These are phyloP conservation scores for Herpetospermum pedunculosum DNA, from an alignment of 306 rosid species.

Conservation along the genomic window DNA sequence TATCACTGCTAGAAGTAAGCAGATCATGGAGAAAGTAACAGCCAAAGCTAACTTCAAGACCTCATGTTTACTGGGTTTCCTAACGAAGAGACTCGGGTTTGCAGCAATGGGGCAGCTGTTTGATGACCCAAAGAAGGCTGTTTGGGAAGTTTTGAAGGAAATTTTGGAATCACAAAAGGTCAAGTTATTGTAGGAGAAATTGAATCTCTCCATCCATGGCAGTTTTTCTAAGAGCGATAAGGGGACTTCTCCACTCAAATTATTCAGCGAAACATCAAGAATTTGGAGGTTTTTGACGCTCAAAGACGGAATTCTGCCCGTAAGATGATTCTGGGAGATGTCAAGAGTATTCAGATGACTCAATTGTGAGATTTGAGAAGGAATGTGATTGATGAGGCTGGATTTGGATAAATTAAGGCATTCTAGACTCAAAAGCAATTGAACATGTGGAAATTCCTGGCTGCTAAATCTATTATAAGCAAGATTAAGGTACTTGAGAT, in stretches of 20 bases:
- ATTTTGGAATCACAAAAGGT: slow-evolving; percentile 61
- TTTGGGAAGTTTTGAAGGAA: slow-evolving; percentile 28
- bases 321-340: slow-evolving; percentile 69
- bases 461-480: slow-evolving; percentile 70
- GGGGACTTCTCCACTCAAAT: slow-evolving; percentile 75
- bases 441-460: slow-evolving; percentile 50
- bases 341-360: slow-evolving; percentile 55
- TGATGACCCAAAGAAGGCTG: slow-evolving; percentile 54
- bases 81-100: slow-evolving; percentile 45
- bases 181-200: slow-evolving; percentile 85
- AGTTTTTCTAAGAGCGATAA: slow-evolving; percentile 42
- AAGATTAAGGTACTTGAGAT: slow-evolving; percentile 63
- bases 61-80: slow-evolving; percentile 27
- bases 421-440: slow-evolving; percentile 41
- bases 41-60: slow-evolving; percentile 68
- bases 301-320: slow-evolving; percentile 44
- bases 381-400: slow-evolving; percentile 57
- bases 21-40: slow-evolving; percentile 59
- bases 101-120: slow-evolving; percentile 92
- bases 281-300: slow-evolving; percentile 35
- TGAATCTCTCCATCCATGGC: slow-evolving; percentile 63
- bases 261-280: slow-evolving; percentile 75
- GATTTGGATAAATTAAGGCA: slow-evolving; percentile 76
- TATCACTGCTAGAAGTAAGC: slow-evolving; percentile 57
- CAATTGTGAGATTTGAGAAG: slow-evolving; percentile 42